Evolutionary conservation across 1,284 basidiomycete species (phyloP), one percentile per base, ranked within the genome.

Genomic region (Sutorius eximius): DNA sequence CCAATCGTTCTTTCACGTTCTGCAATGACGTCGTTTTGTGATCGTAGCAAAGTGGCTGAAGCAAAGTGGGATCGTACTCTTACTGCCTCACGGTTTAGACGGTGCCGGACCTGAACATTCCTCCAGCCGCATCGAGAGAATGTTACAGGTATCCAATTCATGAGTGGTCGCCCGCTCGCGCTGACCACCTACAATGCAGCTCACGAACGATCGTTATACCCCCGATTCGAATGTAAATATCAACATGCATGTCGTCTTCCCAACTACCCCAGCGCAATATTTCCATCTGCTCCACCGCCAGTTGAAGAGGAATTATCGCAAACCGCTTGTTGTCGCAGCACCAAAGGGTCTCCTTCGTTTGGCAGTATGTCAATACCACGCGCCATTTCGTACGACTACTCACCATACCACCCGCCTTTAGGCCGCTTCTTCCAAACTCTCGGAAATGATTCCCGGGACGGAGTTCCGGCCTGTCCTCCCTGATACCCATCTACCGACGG

Each of bases 101-200:
- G 93, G 93, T 27, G 91, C 91, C 15, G 93, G 93, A 3, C 93
- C 93, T 0, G 93, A 96, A 68, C 93, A 96, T 69, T 93, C 91
- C 0, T 91, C 89, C 2, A 89, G 85, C 48, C 83, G 92, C 30
- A 78, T 95, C 37, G 93, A 96, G 69, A 78, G 93, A 36, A 90
- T 93, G 83, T 75, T 94, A 29, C 91, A 93, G 77, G 89, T 87
- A 54, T 18, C 22, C 4, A 3, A 18, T 29, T 11, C 16, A 22
- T n/a, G 11, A 2, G 12, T 22, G 4, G 30, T 32, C 1, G 27
- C 12, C 27, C 3, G 0, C 32, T 44, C 24, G 3, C 40, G n/a
- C 47, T 58, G 1, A 63, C 41, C 3, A 1, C 43, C 10, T 22
- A 24, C 34, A 13, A 53, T 40, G 22, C 38, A 90, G 86, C 77